Conservation (phyloP, 805 yeast genomes). For the Cyberlindnera xishuangbannaensis region DNA sequence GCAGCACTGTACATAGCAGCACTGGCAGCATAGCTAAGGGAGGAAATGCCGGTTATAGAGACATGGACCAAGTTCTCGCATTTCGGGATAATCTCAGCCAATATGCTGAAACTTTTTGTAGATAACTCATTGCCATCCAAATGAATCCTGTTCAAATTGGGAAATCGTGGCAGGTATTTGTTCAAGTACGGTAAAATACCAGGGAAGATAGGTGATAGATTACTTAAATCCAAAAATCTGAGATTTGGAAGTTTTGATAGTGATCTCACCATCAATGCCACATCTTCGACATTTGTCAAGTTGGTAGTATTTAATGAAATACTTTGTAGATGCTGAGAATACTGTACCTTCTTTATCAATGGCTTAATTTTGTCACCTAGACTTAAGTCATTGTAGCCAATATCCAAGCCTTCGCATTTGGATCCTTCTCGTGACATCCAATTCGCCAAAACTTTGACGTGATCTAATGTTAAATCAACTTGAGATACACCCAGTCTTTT, state of each 20-base stretch:
- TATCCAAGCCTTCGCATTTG: conserved; percentile 62
- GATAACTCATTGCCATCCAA: conserved; percentile 62
- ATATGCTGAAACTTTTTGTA: conserved; percentile 46
- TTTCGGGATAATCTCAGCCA: conserved; percentile 66
- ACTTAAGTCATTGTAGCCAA: conserved; percentile 72
- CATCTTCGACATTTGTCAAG: conserved; percentile 45
- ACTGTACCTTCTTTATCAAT: conserved; percentile 17
- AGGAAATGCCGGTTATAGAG: conserved; percentile 58
- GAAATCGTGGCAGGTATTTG: conserved; percentile 63
- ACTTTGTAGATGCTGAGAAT: conserved; percentile 31
- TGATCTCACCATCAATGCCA: conserved; percentile 41
- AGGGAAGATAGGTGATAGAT: conserved; percentile 64
- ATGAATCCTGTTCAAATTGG: conserved; percentile 58
- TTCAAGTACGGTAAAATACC: conserved; percentile 50
- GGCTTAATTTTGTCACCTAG: conserved; percentile 26
- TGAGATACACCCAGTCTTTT: conserved; percentile 71
- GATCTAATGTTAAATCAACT: conserved; percentile 57
- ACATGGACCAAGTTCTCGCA: conserved; percentile 63
- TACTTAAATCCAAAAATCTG: conserved; percentile 70
- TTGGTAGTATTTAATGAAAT: conserved; percentile 64
- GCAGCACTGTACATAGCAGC: conserved; percentile 66
- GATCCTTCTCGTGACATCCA: conserved; percentile 47
- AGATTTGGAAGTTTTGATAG: conserved; percentile 52
- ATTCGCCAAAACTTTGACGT: conserved; percentile 46
- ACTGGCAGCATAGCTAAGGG: conserved; percentile 52